Evolutionary conservation across 2,329 filamentous ascomycete genomes (phyloP).

Genomic region (Periconia sp.): DNA sequence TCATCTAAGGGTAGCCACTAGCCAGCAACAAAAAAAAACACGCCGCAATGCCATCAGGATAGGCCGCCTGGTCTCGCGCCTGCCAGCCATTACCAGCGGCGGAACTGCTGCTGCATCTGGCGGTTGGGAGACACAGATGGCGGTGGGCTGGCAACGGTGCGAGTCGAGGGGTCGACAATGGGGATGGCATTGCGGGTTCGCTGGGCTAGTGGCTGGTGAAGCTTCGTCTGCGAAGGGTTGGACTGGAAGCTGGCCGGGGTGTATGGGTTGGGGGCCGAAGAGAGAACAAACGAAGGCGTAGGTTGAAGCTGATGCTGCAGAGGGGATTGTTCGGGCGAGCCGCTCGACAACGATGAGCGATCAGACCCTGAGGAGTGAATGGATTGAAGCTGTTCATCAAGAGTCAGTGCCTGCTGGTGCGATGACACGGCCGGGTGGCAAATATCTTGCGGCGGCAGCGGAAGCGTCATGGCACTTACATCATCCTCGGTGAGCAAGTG

Average conservation of each 20-base stretch:
- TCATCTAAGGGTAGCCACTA: slow-evolving; percentile 41
- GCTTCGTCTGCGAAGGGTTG: slow-evolving; percentile 66
- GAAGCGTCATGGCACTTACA: slow-evolving; percentile 57
- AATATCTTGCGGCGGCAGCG: slow-evolving; percentile 17
- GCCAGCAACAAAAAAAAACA: slow-evolving; percentile 40
- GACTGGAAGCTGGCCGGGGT: slow-evolving; percentile 64
- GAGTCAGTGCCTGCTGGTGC: slow-evolving; percentile 33
- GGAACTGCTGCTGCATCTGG: slow-evolving; percentile 60
- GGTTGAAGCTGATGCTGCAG: slow-evolving; percentile 78
- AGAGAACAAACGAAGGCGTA: slow-evolving; percentile 73
- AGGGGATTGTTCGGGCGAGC: slow-evolving; percentile 88
- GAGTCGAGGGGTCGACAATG: slow-evolving; percentile 94
- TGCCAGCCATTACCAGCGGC: slow-evolving; percentile 50
- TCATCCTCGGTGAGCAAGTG: slow-evolving; percentile 89
- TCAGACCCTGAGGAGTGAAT: slow-evolving; percentile 89
- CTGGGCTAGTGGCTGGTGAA: slow-evolving; percentile 87
- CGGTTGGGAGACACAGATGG: slow-evolving; percentile 67
- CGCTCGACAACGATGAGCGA: slow-evolving; percentile 90
- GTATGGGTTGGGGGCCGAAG: slow-evolving; percentile 58
- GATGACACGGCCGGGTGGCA: slow-evolving; percentile 28
- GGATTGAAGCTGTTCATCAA: slow-evolving; percentile 70
- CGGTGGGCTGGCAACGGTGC: slow-evolving; percentile 87
- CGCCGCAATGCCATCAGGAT: slow-evolving; percentile 38
- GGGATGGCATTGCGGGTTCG: slow-evolving; percentile 93
- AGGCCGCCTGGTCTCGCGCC: slow-evolving; percentile 34